phyloP scores from a whole-genome alignment of 2,329 filamentous ascomycete species.

The Purpureocillium lavendulum region DNA sequence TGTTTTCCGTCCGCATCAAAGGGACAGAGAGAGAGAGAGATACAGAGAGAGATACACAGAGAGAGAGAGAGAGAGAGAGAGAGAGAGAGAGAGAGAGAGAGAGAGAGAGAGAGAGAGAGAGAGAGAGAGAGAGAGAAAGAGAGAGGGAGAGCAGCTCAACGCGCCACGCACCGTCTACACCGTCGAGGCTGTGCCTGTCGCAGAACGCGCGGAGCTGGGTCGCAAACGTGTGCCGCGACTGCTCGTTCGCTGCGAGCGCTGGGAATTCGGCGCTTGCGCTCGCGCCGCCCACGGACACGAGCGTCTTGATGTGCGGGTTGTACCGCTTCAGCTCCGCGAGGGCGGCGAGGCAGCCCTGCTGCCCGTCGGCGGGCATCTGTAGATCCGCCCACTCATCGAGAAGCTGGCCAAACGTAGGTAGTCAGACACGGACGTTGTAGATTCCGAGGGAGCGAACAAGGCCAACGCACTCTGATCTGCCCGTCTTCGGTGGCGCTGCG shows the following conservation, averaged over 20 bases:
- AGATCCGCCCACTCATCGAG: constrained; percentile 58
- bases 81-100: too few species aligned
- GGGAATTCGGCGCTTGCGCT: constrained; percentile 55
- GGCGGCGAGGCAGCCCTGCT: constrained; percentile 50
- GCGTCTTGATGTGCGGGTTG: constrained; percentile 46
- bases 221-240: constrained; percentile 44
- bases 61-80: too few species aligned
- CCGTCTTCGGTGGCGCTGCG: too few species aligned
- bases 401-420: constrained; percentile 12
- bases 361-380: constrained; percentile 50
- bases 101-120: too few species aligned
- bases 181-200: constrained; percentile 50
- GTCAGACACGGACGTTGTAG: too few species aligned
- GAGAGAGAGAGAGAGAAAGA: too few species aligned
- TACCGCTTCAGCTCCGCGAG: constrained; percentile 49
- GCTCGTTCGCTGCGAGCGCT: constrained; percentile 39
- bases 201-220: constrained; percentile 44
- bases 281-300: constrained; percentile 60
- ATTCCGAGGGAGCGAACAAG: too few species aligned
- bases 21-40: too few species aligned
- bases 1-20: too few species aligned
- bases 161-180: constrained; percentile 47
- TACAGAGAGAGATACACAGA: too few species aligned
- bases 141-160: too few species aligned
- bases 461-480: too few species aligned